Conservation (phyloP, 768 basidiomycete genomes). For the Pleurotus tuoliensis region DNA sequence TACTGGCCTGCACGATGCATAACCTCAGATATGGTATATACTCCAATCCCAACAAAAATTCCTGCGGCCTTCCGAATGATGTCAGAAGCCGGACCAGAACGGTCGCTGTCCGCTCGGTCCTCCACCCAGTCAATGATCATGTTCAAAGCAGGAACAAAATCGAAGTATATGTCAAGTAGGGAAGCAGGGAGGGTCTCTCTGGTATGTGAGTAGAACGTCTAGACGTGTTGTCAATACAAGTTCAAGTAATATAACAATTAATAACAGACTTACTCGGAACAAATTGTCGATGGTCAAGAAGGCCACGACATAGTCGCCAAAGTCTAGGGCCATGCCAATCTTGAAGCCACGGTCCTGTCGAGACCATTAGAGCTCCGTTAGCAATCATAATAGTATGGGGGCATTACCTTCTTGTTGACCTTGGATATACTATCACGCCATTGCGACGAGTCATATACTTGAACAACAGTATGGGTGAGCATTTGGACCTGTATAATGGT, state of each 20-base stretch:
- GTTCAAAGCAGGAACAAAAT: background rate
- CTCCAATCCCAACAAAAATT: conserved; percentile 7
- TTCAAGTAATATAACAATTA: background rate
- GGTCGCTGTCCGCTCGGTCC: background rate
- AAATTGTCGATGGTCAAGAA: conserved; percentile 9
- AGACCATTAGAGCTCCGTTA: background rate
- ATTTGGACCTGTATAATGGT: background rate
- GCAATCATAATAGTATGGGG: background rate
- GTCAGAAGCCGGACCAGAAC: conserved; percentile 2
- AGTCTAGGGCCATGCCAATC: conserved; percentile 8
- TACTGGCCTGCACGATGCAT: conserved; percentile 4
- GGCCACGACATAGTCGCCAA: conserved; percentile 8
- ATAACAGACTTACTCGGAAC: conserved; percentile 3
- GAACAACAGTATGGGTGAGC: conserved; percentile 4
- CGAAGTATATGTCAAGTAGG: background rate
- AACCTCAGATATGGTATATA: conserved; percentile 7
- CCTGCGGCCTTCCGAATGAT: conserved; percentile 4
- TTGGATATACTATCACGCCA: background rate
- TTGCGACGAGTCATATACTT: background rate
- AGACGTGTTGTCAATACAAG: background rate
- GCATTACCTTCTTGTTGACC: background rate
- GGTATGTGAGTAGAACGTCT: background rate
- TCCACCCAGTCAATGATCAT: conserved; percentile 4
- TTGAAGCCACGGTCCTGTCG: conserved; percentile 2
- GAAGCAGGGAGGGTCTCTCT: background rate